Evolutionary conservation across 139 green algal genomes (phyloP).

Genomic region (Zygnema cylindricum): DNA sequence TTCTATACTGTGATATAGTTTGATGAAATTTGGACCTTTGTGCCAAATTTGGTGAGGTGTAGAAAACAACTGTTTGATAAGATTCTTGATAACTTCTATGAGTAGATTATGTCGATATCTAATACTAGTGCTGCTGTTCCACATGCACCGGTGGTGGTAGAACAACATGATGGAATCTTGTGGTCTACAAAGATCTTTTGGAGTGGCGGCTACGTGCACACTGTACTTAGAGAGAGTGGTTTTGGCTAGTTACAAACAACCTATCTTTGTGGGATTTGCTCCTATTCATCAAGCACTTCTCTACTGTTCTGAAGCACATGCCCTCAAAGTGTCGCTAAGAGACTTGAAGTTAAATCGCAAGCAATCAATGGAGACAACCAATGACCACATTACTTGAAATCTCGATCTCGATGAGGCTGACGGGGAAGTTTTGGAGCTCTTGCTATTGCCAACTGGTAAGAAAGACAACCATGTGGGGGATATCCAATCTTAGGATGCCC

Average conservation of each 20-base stretch:
- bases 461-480: not conserved
- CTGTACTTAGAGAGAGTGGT: constrained; percentile 44
- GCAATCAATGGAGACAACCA: not conserved
- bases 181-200: constrained; percentile 56
- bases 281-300: constrained; percentile 41
- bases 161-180: too few species aligned
- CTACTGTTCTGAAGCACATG: constrained; percentile 50
- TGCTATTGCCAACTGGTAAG: not conserved
- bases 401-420: constrained; percentile 51
- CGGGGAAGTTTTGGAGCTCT: constrained; percentile 52
- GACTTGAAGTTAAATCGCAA: not conserved
- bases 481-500: not conserved
- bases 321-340: constrained; percentile 31
- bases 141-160: too few species aligned
- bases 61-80: too few species aligned
- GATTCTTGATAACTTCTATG: too few species aligned
- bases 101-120: too few species aligned
- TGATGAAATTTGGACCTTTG: too few species aligned
- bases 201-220: constrained; percentile 40
- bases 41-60: too few species aligned
- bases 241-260: constrained; percentile 48
- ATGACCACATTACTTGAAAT: constrained; percentile 14
- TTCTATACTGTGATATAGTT: too few species aligned
- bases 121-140: too few species aligned
- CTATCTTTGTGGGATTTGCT: constrained; percentile 53